These are phyloP conservation scores for Pyronema omphalodes DNA, from an alignment of 495 filamentous ascomycete species.

Conservation along the genomic window DNA sequence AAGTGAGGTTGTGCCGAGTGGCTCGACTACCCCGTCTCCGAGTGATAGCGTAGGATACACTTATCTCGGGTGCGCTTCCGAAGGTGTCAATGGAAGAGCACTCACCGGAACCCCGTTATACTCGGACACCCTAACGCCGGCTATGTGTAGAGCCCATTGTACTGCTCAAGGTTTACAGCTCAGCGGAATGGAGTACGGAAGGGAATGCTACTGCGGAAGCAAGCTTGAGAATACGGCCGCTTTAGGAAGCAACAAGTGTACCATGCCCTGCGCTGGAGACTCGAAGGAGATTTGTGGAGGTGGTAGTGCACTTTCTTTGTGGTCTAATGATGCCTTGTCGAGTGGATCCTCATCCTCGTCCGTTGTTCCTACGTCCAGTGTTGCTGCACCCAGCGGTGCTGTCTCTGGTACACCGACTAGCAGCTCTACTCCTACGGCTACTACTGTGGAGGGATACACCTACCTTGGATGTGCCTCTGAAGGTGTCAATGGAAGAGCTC, in stretches of 20 bases:
- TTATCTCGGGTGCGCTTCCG: conserved; percentile 45
- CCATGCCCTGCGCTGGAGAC: conserved; percentile 39
- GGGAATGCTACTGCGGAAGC: conserved; percentile 53
- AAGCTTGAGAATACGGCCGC: conserved; percentile 17
- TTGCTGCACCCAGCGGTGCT: neutral
- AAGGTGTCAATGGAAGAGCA: conserved; percentile 39
- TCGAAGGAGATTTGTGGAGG: conserved; percentile 38
- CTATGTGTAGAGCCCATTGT: conserved; percentile 34
- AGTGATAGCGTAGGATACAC: conserved; percentile 25
- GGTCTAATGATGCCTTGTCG: neutral
- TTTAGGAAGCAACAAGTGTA: conserved; percentile 27
- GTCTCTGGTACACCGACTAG: neutral
- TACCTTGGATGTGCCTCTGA: conserved; percentile 40
- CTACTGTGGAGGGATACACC: neutral
- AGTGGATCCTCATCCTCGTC: neutral
- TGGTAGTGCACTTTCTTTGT: conserved; percentile 26
- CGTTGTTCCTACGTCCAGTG: neutral
- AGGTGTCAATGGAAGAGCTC: conserved; percentile 31
- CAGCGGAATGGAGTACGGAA: conserved; percentile 50
- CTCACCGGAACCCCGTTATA: conserved; percentile 31
- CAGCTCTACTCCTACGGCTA: neutral
- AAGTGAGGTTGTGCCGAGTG: neutral
- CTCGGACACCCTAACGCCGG: conserved; percentile 14
- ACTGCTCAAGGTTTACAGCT: conserved; percentile 29
- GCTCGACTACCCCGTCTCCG: neutral